Evolutionary conservation across 2,329 filamentous ascomycete species (phyloP), one percentile per base, ranked within the genome.

Genomic region (Aureobasidium namibiae): DNA sequence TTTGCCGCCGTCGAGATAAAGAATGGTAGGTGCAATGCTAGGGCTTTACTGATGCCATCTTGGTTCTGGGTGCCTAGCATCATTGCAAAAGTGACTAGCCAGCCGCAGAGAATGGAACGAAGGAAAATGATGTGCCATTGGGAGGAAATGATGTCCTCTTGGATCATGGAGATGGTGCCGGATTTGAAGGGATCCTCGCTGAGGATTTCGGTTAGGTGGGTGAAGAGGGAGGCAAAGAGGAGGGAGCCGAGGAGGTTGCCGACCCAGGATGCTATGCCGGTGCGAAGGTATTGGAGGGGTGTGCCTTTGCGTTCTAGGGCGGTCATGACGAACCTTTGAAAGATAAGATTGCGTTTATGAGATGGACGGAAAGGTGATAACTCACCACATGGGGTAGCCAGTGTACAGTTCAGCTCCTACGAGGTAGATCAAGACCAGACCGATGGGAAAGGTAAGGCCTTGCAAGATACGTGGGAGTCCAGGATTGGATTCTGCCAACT

Each of bases 331-430:
- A 65, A 57, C 54, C 54, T 57, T 13, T 4, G 26, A 18, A 23
- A 16, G 34, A 16, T 41, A 7, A 39, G 34, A 29, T 21, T 23
- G 23, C 14, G 23, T 9, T 13, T 21, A 7, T 10, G 42, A n/a
- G 10, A 7, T 13, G 21, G 26, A 31, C 1, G 16, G 13, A 16
- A 18, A 4, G 29, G 18, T n/a, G n/a, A n/a, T n/a, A 8, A 48
- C 42, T 36, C 11, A 63, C 67, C 67, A 68, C 67, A 69, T 69
- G 0, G 67, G 67, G 57, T 67, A 69, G 2, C 67, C 67, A 10
- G 67, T 69, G 42, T 64, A 69, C 31, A 69, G 61, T 36, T 69
- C 67, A 3, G 66, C 67, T 44, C 67, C 67, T 2, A 67, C 61
- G 10, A 66, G 62, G 46, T 69, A 69, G 1, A 67, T 63, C 16